Percentiles rank a stretch among this genome's conserved stretches.
Evolutionary conservation across 148 eudicot genomes (phyloP).

Genomic region (Pouteria glomerata): DNA sequence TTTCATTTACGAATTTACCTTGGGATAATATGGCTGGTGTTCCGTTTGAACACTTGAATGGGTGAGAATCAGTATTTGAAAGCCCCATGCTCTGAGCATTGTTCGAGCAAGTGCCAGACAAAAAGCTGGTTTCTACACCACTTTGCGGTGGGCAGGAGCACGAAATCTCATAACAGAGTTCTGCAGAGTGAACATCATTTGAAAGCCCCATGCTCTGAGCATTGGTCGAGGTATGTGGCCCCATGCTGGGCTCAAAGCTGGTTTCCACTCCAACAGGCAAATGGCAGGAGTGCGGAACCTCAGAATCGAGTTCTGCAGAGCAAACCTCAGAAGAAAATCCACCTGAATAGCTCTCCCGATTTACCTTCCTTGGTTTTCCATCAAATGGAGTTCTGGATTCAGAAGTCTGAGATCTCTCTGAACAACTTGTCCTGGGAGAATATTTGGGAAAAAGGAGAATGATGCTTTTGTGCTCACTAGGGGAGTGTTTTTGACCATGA

Average conservation of each 20-base stretch:
- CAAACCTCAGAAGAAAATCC: slow-evolving; percentile 25
- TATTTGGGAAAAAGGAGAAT: slow-evolving; percentile 56
- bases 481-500: slow-evolving; percentile 13
- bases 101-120: slow-evolving; percentile 26
- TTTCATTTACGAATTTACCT: slow-evolving; percentile 1
- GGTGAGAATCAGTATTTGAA: slow-evolving; percentile 13
- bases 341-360: slow-evolving; percentile 44
- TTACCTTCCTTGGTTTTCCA: slow-evolving; percentile 33
- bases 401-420: slow-evolving; percentile 25
- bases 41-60: slow-evolving; percentile 4
- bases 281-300: slow-evolving; percentile 41
- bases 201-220: slow-evolving; percentile 29
- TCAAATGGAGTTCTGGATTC: slow-evolving; percentile 26
- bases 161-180: slow-evolving; percentile 33
- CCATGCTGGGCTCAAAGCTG: slow-evolving; percentile 29
- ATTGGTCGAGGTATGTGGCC: slow-evolving; percentile 23
- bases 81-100: slow-evolving; percentile 29
- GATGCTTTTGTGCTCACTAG: slow-evolving; percentile 31
- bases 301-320: slow-evolving; percentile 24
- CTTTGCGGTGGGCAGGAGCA: too few relatives aligned
- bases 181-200: slow-evolving; percentile 29
- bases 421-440: slow-evolving; percentile 25
- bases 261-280: slow-evolving; percentile 24
- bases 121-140: slow-evolving; percentile 22
- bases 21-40: slow-evolving; percentile 9